Conservation (phyloP, 176 grass and related monocot species). For the Bonia amplexicaulis region DNA sequence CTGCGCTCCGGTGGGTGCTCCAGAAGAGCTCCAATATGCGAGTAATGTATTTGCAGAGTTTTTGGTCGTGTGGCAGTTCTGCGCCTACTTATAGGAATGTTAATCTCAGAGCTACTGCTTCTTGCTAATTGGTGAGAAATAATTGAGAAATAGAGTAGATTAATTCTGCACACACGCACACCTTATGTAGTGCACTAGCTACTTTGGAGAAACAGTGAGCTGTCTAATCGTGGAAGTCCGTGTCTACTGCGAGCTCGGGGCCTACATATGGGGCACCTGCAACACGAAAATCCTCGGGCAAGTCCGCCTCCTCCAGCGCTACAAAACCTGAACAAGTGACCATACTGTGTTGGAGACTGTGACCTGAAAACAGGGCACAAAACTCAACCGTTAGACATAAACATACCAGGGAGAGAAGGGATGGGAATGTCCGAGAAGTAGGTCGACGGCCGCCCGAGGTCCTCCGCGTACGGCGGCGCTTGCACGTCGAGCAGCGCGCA, state of each 20-base stretch:
- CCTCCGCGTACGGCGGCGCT: constrained; percentile 45
- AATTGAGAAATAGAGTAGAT: constrained; percentile 8
- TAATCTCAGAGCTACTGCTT: constrained; percentile 2
- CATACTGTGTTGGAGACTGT: not conserved
- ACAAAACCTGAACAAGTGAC: constrained; percentile 35
- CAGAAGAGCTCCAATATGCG: not conserved
- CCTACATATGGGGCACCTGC: constrained; percentile 35
- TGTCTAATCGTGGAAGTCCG: constrained; percentile 27
- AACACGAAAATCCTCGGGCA: constrained; percentile 36
- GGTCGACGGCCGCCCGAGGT: constrained; percentile 36
- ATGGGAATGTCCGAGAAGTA: constrained; percentile 37
- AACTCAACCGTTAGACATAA: too few species aligned
- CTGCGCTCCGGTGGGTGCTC: constrained; percentile 24
- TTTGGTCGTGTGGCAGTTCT: constrained; percentile 20
- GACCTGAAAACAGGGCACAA: too few species aligned
- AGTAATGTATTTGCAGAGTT: constrained; percentile 1
- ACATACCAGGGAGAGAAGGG: constrained; percentile 40
- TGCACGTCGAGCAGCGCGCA: constrained; percentile 52
- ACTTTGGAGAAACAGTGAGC: not conserved
- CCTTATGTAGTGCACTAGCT: not conserved
- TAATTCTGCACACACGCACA: not conserved
- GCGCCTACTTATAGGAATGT: constrained; percentile 8
- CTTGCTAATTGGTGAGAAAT: constrained; percentile 27
- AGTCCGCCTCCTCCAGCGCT: constrained; percentile 14
- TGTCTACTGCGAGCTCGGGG: constrained; percentile 35